These are phyloP conservation scores for Pyrenophora graminea DNA, from an alignment of 2,329 filamentous ascomycete genomes.

Conservation along the genomic window DNA sequence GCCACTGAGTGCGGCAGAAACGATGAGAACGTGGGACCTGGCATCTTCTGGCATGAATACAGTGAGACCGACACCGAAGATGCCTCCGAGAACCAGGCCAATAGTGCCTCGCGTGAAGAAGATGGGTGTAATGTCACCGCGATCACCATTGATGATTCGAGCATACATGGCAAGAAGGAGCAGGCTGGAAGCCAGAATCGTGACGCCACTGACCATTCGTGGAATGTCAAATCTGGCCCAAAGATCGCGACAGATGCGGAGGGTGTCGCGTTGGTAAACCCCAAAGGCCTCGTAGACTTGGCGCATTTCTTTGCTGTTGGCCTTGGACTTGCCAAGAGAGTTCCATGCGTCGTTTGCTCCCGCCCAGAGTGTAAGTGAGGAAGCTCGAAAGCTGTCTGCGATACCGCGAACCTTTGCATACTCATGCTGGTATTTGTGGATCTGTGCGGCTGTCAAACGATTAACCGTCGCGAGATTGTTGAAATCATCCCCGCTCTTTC, in stretches of 20 bases:
- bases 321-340: slow-evolving; percentile 42
- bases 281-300: slow-evolving; percentile 63
- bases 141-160: slow-evolving; percentile 58
- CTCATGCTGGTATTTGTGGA: slow-evolving; percentile 83
- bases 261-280: slow-evolving; percentile 76
- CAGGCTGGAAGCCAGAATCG: slow-evolving; percentile 70
- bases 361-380: slow-evolving; percentile 63
- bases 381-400: slow-evolving; percentile 62
- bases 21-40: slow-evolving; percentile 48
- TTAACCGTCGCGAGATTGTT: slow-evolving; percentile 77
- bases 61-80: slow-evolving; percentile 49
- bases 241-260: slow-evolving; percentile 77
- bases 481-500: slow-evolving; percentile 70
- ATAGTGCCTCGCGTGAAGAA: slow-evolving; percentile 57
- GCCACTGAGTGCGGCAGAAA: slow-evolving; percentile 47
- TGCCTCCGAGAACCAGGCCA: slow-evolving; percentile 53
- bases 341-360: slow-evolving; percentile 61
- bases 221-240: slow-evolving; percentile 92
- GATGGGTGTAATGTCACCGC: slow-evolving; percentile 57
- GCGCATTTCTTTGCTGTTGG: slow-evolving; percentile 46
- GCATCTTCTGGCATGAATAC: slow-evolving; percentile 48
- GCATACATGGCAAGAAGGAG: slow-evolving; percentile 74
- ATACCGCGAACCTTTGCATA: slow-evolving; percentile 77
- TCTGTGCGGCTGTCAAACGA: slow-evolving; percentile 78
- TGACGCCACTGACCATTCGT: slow-evolving; percentile 81